phyloP scores from a whole-genome alignment of 768 basidiomycete species.

The Brasilioporus rufonigricans region DNA sequence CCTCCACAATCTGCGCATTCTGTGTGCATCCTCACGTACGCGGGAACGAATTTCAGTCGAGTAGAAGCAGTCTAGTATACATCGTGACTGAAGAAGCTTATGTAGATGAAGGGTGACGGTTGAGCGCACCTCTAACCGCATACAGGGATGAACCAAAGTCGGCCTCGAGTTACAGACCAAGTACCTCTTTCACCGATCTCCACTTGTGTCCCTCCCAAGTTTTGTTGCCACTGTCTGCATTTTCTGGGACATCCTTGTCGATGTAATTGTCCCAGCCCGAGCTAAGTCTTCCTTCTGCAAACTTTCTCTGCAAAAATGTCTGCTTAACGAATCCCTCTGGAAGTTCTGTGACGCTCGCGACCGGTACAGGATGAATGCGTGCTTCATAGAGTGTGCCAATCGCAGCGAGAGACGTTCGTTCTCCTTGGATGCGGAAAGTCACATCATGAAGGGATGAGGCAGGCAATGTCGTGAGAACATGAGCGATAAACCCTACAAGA shows the following conservation, averaged over 20 bases:
- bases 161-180: conserved; percentile 19
- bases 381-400: conserved; percentile 30
- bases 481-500: conserved; percentile 33
- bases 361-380: conserved; percentile 15
- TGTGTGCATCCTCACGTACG: too few species aligned
- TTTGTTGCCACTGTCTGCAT: conserved; percentile 31
- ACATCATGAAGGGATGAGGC: conserved; percentile 24
- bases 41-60: too few species aligned
- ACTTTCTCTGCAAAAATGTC: conserved; percentile 29
- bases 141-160: neutral
- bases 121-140: too few species aligned
- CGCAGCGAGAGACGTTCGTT: conserved; percentile 26
- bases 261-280: conserved; percentile 34
- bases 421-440: conserved; percentile 37
- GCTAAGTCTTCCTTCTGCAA: conserved; percentile 31
- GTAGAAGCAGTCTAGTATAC: too few species aligned
- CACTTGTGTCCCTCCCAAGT: conserved; percentile 30
- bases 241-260: conserved; percentile 30
- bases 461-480: conserved; percentile 33
- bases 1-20: too few species aligned
- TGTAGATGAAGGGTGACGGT: too few species aligned
- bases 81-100: too few species aligned
- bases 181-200: conserved; percentile 25
- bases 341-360: conserved; percentile 23
- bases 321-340: conserved; percentile 31